phyloP scores from a whole-genome alignment of 331 rosid genomes.

The Acacia concinna region DNA sequence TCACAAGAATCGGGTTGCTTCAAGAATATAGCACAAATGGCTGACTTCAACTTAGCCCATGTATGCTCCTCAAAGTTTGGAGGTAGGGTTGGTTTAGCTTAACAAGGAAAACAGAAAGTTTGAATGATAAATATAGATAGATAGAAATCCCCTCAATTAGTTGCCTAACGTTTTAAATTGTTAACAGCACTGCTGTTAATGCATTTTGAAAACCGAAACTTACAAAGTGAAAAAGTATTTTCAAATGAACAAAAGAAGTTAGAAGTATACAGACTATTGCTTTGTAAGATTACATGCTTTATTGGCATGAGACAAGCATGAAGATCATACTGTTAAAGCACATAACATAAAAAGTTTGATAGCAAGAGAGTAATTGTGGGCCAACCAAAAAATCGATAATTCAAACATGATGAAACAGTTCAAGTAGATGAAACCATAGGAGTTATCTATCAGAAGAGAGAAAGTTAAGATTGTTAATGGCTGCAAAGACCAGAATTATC shows the following conservation, averaged over 20 bases:
- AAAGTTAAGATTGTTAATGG: neutral
- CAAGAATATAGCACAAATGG: slow-evolving; percentile 88
- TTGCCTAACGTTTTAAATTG: neutral
- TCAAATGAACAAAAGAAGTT: neutral
- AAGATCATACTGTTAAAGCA: neutral
- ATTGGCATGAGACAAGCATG: neutral
- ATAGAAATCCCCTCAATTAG: slow-evolving; percentile 2
- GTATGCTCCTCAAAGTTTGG: slow-evolving; percentile 87
- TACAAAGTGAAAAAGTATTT: neutral
- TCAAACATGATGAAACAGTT: neutral
- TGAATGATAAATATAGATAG: slow-evolving; percentile 20
- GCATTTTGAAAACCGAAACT: neutral
- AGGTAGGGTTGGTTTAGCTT: slow-evolving; percentile 82
- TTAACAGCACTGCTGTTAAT: neutral
- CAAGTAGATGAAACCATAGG: neutral
- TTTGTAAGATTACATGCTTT: neutral
- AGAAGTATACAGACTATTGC: neutral
- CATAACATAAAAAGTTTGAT: neutral
- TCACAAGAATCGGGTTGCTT: slow-evolving; percentile 80
- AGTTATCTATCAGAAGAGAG: neutral
- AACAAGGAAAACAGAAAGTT: slow-evolving; percentile 28
- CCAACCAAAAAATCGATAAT: neutral
- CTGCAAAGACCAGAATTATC: neutral
- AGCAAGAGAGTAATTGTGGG: slow-evolving; percentile 1
- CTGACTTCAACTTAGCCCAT: slow-evolving; percentile 92